These are phyloP conservation scores for Neopestalotiopsis rosae DNA, from an alignment of 2,329 filamentous ascomycete genomes.

Conservation along the genomic window DNA sequence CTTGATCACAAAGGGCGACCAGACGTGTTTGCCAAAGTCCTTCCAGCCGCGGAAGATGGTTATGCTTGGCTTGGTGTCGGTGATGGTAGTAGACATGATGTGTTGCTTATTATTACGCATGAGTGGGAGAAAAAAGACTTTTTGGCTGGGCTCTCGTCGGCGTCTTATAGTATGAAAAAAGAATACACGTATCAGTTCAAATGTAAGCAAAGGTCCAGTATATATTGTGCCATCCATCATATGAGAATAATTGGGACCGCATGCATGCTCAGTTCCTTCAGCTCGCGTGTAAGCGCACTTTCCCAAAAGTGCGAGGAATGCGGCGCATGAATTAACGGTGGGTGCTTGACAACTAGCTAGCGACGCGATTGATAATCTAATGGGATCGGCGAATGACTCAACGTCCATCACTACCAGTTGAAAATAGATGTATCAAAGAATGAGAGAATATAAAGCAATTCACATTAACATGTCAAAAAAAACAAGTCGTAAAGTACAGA, in stretches of 20 bases:
- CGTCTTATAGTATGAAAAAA: no score
- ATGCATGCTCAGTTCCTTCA: neutral
- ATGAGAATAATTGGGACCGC: no score
- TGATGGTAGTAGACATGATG: neutral
- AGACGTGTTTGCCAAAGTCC: slow-evolving; percentile 48
- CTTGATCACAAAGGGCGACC: slow-evolving; percentile 69
- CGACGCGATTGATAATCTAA: neutral
- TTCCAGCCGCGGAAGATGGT: slow-evolving; percentile 58
- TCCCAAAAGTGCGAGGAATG: neutral
- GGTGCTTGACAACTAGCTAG: neutral
- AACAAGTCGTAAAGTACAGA: neutral
- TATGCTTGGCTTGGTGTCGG: slow-evolving; percentile 26
- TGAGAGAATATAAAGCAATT: neutral
- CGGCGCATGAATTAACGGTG: neutral
- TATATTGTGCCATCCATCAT: no score
- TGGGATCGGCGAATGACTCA: neutral
- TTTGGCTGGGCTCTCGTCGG: no score
- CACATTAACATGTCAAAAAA: neutral
- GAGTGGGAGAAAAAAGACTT: neutral
- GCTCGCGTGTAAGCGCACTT: neutral
- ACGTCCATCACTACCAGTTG: neutral
- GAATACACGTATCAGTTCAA: no score
- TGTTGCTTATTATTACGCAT: neutral
- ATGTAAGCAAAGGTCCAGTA: no score
- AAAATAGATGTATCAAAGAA: neutral